Conservation (phyloP, 2,329 filamentous ascomycete genomes). For the Beauveria bassiana region DNA sequence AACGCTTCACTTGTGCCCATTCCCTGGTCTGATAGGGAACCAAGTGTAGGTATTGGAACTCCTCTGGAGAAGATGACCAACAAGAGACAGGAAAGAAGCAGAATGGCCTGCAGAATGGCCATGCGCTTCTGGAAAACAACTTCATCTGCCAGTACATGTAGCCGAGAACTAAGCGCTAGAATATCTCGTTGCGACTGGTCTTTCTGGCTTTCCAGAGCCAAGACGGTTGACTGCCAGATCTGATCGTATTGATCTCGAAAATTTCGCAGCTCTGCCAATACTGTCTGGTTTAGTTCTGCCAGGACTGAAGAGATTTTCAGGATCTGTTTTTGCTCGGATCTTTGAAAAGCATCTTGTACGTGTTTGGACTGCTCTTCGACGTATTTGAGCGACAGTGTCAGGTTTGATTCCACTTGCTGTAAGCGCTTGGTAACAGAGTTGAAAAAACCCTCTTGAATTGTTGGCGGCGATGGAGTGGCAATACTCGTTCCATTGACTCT, state of each 20-base stretch:
- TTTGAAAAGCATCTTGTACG: conserved; percentile 76
- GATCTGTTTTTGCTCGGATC: conserved; percentile 80
- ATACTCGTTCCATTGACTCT: conserved; percentile 22
- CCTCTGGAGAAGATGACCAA: conserved; percentile 73
- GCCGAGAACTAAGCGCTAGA: conserved; percentile 67
- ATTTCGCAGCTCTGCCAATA: conserved; percentile 69
- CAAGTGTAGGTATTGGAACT: conserved; percentile 29
- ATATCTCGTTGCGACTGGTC: conserved; percentile 79
- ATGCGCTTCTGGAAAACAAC: conserved; percentile 82
- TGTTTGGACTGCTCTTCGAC: conserved; percentile 94
- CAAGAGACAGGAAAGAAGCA: conserved; percentile 78
- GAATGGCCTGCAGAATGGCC: conserved; percentile 82
- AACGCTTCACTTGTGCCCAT: conserved; percentile 15
- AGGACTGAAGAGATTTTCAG: conserved; percentile 77
- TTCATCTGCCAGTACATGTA: conserved; percentile 90
- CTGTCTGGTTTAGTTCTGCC: conserved; percentile 77
- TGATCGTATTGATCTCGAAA: conserved; percentile 88
- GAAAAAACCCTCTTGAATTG: conserved; percentile 96
- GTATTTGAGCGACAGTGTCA: conserved; percentile 86
- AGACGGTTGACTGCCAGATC: conserved; percentile 90
- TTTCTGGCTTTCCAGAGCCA: conserved; percentile 82
- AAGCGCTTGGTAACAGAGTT: conserved; percentile 92
- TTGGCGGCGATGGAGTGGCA: conserved; percentile 47
- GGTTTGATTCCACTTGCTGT: conserved; percentile 84
- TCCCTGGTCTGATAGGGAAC: conserved; percentile 22